phyloP scores from a whole-genome alignment of 805 yeast species.

The Teunomyces pallodes region DNA sequence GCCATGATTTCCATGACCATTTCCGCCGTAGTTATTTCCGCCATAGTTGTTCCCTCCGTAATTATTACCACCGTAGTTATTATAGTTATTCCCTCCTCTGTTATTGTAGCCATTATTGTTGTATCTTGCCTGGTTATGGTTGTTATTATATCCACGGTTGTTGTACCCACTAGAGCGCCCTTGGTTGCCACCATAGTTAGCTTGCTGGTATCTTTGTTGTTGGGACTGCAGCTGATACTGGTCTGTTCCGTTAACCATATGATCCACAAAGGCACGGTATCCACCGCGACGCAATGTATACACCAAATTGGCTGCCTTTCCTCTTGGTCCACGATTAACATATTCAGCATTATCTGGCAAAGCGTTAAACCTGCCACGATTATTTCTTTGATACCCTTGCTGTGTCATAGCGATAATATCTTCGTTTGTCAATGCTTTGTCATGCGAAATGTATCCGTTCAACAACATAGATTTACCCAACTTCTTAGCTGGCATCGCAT shows the following conservation, averaged over 20 bases:
- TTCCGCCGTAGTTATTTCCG: constrained; percentile 4
- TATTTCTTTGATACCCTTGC: constrained; percentile 36
- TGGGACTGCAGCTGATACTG: constrained; percentile 9
- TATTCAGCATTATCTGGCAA: constrained; percentile 33
- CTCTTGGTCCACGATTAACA: constrained; percentile 41
- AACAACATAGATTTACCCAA: constrained; percentile 79
- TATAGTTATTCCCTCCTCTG: constrained; percentile 9
- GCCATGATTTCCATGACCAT: not conserved
- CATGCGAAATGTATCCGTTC: constrained; percentile 70
- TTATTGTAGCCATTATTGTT: constrained; percentile 6
- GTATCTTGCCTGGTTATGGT: constrained; percentile 10
- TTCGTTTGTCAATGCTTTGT: constrained; percentile 58
- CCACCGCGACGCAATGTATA: constrained; percentile 41
- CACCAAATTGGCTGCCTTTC: constrained; percentile 27
- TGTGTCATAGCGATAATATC: constrained; percentile 47
- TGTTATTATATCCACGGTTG: constrained; percentile 7
- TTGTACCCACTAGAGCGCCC: constrained; percentile 7
- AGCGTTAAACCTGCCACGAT: constrained; percentile 25
- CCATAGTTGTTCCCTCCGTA: constrained; percentile 15
- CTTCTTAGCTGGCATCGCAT: constrained; percentile 57
- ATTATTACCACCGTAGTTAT: constrained; percentile 8
- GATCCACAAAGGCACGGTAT: constrained; percentile 28
- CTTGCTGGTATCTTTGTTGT: constrained; percentile 11
- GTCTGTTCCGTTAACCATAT: constrained; percentile 8
- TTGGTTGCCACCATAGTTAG: constrained; percentile 9